Evolutionary conservation across 495 filamentous ascomycete genomes (phyloP).

Genomic region (Aspergillus bridgeri): DNA sequence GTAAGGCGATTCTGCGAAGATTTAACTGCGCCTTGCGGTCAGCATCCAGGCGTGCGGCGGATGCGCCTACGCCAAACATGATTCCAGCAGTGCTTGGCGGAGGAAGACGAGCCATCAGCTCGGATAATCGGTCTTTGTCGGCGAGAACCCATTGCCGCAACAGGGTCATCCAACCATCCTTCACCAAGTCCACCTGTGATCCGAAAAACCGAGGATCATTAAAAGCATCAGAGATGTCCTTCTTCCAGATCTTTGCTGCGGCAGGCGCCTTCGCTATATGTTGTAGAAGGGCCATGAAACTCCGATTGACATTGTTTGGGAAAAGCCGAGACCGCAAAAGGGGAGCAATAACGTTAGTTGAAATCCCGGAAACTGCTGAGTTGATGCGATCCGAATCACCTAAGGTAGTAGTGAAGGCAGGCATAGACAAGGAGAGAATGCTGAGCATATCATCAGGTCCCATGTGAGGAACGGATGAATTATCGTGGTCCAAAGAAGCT

Average conservation of each 20-base stretch:
- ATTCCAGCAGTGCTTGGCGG: conserved; percentile 93
- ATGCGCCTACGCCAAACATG: conserved; percentile 95
- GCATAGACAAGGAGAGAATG: conserved; percentile 74
- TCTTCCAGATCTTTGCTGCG: conserved; percentile 87
- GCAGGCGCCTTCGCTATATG: conserved; percentile 72
- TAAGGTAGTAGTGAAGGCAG: conserved; percentile 79
- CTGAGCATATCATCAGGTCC: conserved; percentile 73
- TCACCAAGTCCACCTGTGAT: conserved; percentile 59
- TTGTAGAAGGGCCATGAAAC: conserved; percentile 68
- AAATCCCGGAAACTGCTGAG: conserved; percentile 72
- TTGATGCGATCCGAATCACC: conserved; percentile 81
- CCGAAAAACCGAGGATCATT: conserved; percentile 83
- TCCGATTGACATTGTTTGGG: conserved; percentile 76
- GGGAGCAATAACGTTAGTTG: conserved; percentile 76
- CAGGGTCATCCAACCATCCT: conserved; percentile 75
- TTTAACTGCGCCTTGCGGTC: conserved; percentile 92
- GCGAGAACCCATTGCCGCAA: conserved; percentile 75
- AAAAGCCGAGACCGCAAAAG: conserved; percentile 81
- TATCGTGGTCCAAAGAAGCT: conserved; percentile 44
- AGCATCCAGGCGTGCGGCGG: conserved; percentile 87
- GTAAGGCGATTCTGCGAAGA: conserved; percentile 73
- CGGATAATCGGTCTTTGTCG: conserved; percentile 85
- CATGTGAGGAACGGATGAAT: conserved; percentile 35
- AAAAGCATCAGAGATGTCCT: conserved; percentile 86
- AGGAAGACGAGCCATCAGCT: conserved; percentile 72